phyloP scores from a whole-genome alignment of 2,329 filamentous ascomycete species.

The Lasiodiplodia gonubiensis region DNA sequence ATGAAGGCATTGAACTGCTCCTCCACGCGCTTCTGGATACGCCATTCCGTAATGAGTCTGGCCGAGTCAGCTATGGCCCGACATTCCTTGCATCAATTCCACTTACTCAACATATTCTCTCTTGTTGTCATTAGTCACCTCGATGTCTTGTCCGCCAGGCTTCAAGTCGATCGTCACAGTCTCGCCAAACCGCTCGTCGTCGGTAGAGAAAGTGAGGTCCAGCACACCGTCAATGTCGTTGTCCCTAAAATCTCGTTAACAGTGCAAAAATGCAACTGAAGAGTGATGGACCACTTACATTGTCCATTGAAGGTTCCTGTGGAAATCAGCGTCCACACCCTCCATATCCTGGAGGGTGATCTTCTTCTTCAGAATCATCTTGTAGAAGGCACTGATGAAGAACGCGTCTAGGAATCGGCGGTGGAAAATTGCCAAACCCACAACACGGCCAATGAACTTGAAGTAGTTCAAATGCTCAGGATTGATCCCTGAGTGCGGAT shows the following conservation, averaged over 20 bases:
- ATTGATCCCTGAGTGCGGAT: conserved; percentile 98
- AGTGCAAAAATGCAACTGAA: background rate
- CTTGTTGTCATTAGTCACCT: conserved; percentile 98
- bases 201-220: conserved; percentile 94
- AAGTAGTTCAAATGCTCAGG: conserved; percentile 99
- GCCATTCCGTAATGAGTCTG: conserved; percentile 95
- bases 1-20: conserved; percentile 99
- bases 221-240: conserved; percentile 96
- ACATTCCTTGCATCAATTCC: background rate
- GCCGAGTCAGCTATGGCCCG: conserved; percentile 12
- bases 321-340: conserved; percentile 97
- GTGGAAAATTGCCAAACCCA: conserved; percentile 97
- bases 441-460: conserved; percentile 98
- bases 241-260: conserved; percentile 59
- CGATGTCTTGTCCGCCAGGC: conserved; percentile 85
- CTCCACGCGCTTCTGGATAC: conserved; percentile 96
- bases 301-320: conserved; percentile 95
- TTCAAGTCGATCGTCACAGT: conserved; percentile 93
- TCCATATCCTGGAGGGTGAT: conserved; percentile 96
- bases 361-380: conserved; percentile 96
- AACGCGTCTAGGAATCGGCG: conserved; percentile 96
- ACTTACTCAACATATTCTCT: conserved; percentile 93
- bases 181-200: conserved; percentile 96
- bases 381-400: conserved; percentile 98
- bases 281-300: conserved; percentile 57